These are phyloP conservation scores for Colletotrichum magnum DNA, from an alignment of 2,329 filamentous ascomycete species.

Conservation along the genomic window DNA sequence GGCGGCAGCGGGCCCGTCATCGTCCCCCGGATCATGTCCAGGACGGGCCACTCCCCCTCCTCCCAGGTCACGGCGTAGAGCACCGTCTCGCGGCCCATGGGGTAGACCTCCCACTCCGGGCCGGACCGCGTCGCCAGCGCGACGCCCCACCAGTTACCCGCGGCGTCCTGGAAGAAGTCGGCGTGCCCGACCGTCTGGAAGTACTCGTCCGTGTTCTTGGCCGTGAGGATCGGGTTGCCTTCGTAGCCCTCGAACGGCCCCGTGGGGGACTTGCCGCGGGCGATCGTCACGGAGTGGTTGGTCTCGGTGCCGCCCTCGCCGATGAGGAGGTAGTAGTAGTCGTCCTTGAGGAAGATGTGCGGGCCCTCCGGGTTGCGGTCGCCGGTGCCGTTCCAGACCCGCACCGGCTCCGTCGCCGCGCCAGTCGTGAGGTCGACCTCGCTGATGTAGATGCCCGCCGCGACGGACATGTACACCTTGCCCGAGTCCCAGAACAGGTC, in stretches of 20 bases:
- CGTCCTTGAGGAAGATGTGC: constrained; percentile 65
- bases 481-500: constrained; percentile 67
- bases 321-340: constrained; percentile 66
- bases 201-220: constrained; percentile 53
- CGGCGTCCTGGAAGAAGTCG: constrained; percentile 59
- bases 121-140: constrained; percentile 62
- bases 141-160: constrained; percentile 67
- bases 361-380: constrained; percentile 63
- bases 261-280: constrained; percentile 53
- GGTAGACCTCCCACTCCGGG: constrained; percentile 57
- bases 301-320: constrained; percentile 65
- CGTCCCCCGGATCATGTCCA: constrained; percentile 57
- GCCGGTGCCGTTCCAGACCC: constrained; percentile 61
- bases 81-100: constrained; percentile 69
- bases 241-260: constrained; percentile 60
- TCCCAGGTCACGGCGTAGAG: constrained; percentile 64
- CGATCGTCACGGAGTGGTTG: constrained; percentile 59
- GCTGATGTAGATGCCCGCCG: constrained; percentile 47
- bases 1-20: constrained; percentile 60
- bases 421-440: constrained; percentile 54
- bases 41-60: constrained; percentile 62
- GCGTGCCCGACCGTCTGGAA: constrained; percentile 61
- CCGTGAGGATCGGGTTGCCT: constrained; percentile 62
- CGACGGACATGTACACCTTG: constrained; percentile 54
- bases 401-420: constrained; percentile 47